A percentile compares a stretch with the other conserved stretches of the same genome.
These are phyloP conservation scores for Penicillium brasilianum DNA, from an alignment of 2,329 filamentous ascomycete species.

Conservation along the genomic window DNA sequence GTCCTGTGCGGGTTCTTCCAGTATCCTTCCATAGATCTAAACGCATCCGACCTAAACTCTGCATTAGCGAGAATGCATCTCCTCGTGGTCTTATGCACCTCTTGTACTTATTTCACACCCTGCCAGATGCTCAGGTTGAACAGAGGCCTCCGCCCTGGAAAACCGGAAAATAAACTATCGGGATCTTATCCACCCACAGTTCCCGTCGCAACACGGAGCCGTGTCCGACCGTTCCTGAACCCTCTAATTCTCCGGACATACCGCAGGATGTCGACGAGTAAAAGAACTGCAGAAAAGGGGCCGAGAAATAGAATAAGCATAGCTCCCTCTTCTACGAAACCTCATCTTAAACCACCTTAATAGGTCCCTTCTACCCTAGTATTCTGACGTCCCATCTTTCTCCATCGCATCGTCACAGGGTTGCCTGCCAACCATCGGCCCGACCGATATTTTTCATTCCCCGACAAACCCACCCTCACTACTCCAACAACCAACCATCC, in stretches of 20 bases:
- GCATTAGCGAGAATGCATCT: too few species aligned
- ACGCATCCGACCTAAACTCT: too few species aligned
- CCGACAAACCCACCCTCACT: constrained; percentile 1
- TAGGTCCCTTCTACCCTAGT: not conserved
- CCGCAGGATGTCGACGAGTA: not conserved
- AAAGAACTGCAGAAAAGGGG: not conserved
- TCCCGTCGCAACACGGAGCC: constrained; percentile 13
- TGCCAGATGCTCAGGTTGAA: too few species aligned
- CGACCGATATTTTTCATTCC: constrained; percentile 4
- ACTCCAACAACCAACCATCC: not conserved
- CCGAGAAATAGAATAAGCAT: not conserved
- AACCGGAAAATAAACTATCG: constrained; percentile 5
- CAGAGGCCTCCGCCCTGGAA: not conserved
- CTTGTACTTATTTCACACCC: not conserved
- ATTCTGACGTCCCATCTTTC: not conserved
- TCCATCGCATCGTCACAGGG: not conserved
- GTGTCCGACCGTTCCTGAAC: constrained; percentile 8
- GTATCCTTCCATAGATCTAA: too few species aligned
- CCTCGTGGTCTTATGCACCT: too few species aligned
- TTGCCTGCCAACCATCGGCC: not conserved
- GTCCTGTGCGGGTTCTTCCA: too few species aligned
- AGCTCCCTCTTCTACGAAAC: not conserved
- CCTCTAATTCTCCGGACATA: not conserved
- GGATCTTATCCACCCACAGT: constrained; percentile 7
- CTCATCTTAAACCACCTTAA: not conserved